These are phyloP conservation scores for Parietichytrium sp. DNA, from an alignment of 108 stramenopile genomes.

Conservation along the genomic window DNA sequence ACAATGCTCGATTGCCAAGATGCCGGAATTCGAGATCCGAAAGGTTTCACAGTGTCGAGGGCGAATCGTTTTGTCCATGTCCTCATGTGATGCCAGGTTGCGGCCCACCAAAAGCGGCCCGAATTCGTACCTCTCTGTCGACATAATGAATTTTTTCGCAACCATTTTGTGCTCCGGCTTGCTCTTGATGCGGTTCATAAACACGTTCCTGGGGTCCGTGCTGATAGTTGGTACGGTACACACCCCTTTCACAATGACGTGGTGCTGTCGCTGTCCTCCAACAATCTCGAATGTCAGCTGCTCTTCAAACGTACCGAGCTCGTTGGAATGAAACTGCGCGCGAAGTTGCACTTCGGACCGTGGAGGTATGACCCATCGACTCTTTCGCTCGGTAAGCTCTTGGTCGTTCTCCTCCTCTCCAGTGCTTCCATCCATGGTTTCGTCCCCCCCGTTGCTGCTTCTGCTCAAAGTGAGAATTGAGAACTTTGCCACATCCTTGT, in stretches of 20 bases:
- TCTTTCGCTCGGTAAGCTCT: neutral
- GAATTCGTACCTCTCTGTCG: conserved; percentile 55
- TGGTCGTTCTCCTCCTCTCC: neutral
- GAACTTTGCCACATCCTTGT: neutral
- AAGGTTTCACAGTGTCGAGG: conserved; percentile 57
- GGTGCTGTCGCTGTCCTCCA: conserved; percentile 43
- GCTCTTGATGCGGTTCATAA: conserved; percentile 63
- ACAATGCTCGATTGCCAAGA: neutral
- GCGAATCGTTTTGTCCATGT: neutral
- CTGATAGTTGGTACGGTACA: conserved; percentile 62
- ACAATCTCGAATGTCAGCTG: conserved; percentile 60
- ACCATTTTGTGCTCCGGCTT: conserved; percentile 39
- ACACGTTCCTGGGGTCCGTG: conserved; percentile 63
- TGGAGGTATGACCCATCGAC: conserved; percentile 57
- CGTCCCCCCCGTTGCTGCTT: neutral
- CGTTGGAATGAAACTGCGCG: conserved; percentile 50
- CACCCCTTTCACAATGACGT: conserved; percentile 40
- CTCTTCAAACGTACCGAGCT: conserved; percentile 45
- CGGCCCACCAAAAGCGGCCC: conserved; percentile 54
- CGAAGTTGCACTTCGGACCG: conserved; percentile 39
- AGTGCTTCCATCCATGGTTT: neutral
- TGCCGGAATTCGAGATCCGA: conserved; percentile 59
- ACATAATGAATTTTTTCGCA: conserved; percentile 41
- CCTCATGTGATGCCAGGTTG: neutral
- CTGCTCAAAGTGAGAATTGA: neutral